A percentile compares a stretch with the other conserved stretches of the same genome.
Evolutionary conservation across 73 alveolate genomes (phyloP).

Genomic region (Effrenium voratum): DNA sequence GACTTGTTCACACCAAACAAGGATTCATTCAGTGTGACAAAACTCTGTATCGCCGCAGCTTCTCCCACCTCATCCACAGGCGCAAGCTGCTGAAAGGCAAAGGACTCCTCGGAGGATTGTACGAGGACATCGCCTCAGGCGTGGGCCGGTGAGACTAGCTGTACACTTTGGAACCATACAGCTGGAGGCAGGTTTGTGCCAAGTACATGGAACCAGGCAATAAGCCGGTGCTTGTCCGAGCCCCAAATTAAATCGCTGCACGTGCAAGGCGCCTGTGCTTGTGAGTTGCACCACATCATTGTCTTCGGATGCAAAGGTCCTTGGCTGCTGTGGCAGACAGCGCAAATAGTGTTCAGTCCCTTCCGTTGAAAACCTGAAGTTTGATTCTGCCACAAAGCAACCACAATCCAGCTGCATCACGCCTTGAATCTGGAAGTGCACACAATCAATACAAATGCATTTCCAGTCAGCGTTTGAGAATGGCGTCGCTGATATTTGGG

Average conservation of each 20-base stretch:
- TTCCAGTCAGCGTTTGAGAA: neutral
- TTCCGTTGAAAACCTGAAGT: neutral
- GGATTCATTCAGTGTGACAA: neutral
- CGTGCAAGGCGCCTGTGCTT: conserved; percentile 22
- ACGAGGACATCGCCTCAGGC: conserved; percentile 56
- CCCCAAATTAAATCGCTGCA: neutral
- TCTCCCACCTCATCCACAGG: conserved; percentile 54
- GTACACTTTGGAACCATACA: neutral
- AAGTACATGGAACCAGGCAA: neutral
- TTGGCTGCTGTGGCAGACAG: neutral
- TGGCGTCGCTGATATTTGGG: neutral
- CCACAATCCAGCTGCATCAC: neutral
- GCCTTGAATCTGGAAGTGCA: neutral
- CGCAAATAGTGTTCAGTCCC: neutral
- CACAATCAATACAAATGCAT: neutral
- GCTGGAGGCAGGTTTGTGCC: neutral
- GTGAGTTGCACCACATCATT: conserved; percentile 79
- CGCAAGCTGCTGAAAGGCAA: conserved; percentile 56
- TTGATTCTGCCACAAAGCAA: neutral
- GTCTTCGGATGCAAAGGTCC: conserved; percentile 46
- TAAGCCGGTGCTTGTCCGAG: neutral
- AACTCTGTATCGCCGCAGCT: neutral
- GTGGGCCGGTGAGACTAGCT: neutral
- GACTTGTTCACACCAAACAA: neutral
- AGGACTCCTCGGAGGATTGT: conserved; percentile 62